Evolutionary conservation across 2,329 filamentous ascomycete genomes (phyloP).

Genomic region (Dactylellina drechsleri): DNA sequence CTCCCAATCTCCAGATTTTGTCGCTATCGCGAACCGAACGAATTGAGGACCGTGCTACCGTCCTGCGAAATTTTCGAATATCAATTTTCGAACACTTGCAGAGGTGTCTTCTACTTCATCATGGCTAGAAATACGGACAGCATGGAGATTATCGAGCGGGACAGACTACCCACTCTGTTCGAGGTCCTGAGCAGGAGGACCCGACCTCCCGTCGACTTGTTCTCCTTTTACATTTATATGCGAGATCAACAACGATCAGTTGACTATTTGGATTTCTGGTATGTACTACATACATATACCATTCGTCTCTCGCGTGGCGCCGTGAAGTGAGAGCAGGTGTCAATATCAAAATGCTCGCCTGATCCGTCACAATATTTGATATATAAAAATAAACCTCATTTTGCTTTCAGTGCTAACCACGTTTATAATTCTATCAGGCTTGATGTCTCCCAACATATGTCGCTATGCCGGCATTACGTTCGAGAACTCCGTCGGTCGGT

Average conservation of each 20-base stretch:
- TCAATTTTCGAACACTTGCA: background rate
- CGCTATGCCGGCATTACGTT: slow-evolving; percentile 94
- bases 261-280: slow-evolving; percentile 99
- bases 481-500: slow-evolving; percentile 93
- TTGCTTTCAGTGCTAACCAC: background rate
- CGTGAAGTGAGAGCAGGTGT: background rate
- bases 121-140: slow-evolving; percentile 52
- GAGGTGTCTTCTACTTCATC: slow-evolving; percentile 22
- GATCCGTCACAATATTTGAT: no score
- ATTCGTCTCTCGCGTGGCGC: background rate
- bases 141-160: slow-evolving; percentile 66
- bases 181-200: slow-evolving; percentile 94
- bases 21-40: slow-evolving; percentile 6
- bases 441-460: slow-evolving; percentile 99
- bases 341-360: background rate
- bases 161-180: slow-evolving; percentile 90
- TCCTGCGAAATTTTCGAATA: background rate
- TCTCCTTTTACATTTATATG: slow-evolving; percentile 99
- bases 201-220: slow-evolving; percentile 93
- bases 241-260: slow-evolving; percentile 97
- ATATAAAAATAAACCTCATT: no score
- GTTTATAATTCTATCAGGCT: slow-evolving; percentile 72
- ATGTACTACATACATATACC: slow-evolving; percentile 60
- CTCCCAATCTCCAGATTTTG: background rate
- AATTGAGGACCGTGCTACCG: background rate